Percentiles rank a stretch among this genome's conserved stretches.
These are phyloP conservation scores for Ruellia speciosa DNA, from an alignment of 305 asterid genomes.

Conservation along the genomic window DNA sequence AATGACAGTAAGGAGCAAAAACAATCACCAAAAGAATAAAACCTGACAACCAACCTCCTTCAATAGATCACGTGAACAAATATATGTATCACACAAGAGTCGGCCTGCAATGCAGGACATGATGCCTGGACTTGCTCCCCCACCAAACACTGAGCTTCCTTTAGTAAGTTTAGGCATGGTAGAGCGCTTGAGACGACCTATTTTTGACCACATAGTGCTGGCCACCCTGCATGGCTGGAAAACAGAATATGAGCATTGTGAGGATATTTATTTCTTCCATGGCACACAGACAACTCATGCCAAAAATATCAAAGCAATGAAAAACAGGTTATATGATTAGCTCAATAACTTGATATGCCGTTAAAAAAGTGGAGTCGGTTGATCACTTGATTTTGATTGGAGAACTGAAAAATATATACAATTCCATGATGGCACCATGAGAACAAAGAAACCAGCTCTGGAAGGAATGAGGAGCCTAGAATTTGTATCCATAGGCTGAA, in stretches of 20 bases:
- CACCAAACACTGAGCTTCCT: slow-evolving; percentile 69
- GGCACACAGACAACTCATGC: slow-evolving; percentile 7
- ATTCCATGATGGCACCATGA: neutral
- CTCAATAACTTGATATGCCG: neutral
- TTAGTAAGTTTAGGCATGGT: slow-evolving; percentile 82
- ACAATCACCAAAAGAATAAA: slow-evolving; percentile 14
- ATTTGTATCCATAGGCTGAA: neutral
- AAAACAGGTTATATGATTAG: slow-evolving; percentile 12
- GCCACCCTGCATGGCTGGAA: slow-evolving; percentile 71
- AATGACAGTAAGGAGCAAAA: slow-evolving; percentile 21
- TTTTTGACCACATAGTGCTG: slow-evolving; percentile 82
- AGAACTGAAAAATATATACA: neutral
- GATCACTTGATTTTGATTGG: too few species aligned
- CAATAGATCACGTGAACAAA: slow-evolving; percentile 80
- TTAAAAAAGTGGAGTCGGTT: neutral
- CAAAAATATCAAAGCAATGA: slow-evolving; percentile 5
- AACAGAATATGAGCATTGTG: slow-evolving; percentile 20
- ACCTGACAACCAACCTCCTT: slow-evolving; percentile 57
- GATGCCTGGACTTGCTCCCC: slow-evolving; percentile 92
- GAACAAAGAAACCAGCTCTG: neutral
- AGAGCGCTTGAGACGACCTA: slow-evolving; percentile 94
- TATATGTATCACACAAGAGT: slow-evolving; percentile 84
- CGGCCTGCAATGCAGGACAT: slow-evolving; percentile 95
- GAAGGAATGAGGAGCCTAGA: neutral
- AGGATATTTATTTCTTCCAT: slow-evolving; percentile 16